These are phyloP conservation scores for Aspergillus mulundensis DNA, from an alignment of 495 filamentous ascomycete genomes.

Conservation along the genomic window DNA sequence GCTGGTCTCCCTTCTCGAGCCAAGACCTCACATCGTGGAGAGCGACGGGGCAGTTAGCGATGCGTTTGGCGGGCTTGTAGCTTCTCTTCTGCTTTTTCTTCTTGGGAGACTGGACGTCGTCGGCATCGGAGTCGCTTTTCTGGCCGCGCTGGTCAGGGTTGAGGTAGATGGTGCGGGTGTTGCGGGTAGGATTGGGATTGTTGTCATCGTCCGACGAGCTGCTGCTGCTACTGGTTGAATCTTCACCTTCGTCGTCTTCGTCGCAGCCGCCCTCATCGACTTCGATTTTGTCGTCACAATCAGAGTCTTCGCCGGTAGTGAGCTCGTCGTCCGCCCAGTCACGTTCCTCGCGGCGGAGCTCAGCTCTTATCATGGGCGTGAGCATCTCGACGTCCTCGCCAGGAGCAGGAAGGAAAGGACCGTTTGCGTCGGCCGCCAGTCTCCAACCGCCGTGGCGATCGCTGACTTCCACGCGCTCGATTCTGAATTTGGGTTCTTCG, in stretches of 20 bases:
- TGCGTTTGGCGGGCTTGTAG: neutral
- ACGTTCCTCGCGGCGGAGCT: neutral
- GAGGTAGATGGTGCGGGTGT: neutral
- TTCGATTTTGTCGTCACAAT: neutral
- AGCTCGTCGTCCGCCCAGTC: constrained; percentile 10
- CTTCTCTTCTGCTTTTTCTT: constrained; percentile 4
- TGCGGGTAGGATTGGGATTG: neutral
- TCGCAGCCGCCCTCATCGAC: neutral
- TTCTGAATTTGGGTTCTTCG: neutral
- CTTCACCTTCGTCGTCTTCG: neutral
- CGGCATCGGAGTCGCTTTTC: neutral
- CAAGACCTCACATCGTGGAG: constrained; percentile 11
- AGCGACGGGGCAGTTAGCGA: constrained; percentile 9
- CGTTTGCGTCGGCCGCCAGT: neutral
- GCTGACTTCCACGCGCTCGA: neutral
- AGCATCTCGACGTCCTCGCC: too few species aligned
- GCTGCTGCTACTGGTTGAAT: neutral
- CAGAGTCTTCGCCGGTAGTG: neutral
- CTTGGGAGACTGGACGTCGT: constrained; percentile 3
- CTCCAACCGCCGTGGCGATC: neutral
- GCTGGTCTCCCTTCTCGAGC: neutral
- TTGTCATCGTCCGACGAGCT: neutral
- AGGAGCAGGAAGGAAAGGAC: neutral
- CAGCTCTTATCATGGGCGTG: too few species aligned
- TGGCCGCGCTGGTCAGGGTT: neutral